Evolutionary conservation across 108 stramenopile genomes (phyloP), one percentile per base, ranked within the genome.

Genomic region (Nitzschia sp.): DNA sequence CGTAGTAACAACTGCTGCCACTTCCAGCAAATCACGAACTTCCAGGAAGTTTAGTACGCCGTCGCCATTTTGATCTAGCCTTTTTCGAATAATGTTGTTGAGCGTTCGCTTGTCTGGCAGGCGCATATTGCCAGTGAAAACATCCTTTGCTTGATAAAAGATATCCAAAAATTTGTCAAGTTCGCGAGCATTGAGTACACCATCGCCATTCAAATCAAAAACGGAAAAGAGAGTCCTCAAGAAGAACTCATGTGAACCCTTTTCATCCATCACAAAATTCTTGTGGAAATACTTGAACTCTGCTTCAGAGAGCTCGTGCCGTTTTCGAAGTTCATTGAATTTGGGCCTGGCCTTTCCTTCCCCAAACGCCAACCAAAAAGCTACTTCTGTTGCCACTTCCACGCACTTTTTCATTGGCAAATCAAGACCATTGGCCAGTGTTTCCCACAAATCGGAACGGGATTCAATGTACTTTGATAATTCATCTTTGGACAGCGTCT

Each of bases 161-260:
- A 67, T 56, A 42, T 67, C 66, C 54, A 67, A 41, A 29, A 65
- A 65, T 8, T 65, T 65, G 15, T 65, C 64, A 42, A 65, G 44
- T 34, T 65, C 64, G 25, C 38, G 51, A 7, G 43, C 43, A 24
- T 53, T 43, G 34, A 65, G 52, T 38, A 52, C 51, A 3, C 64
- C 64, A 51, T 65, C 64, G 7, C 44, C 44, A 44, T 65, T 65
- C 22, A 53, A 26, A 38, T 65, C 64, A 24, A 48, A 65, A 0
- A 52, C 64, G 20, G 64, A 19, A 65, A 65, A 65, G 7, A 65
- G 51, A 7, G 64, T 65, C 11, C 64, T 20, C 37, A 65, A 53
- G 34, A 52, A 65, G 34, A 65, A 65, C n/a, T 65, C 64, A 37
- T 65, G 44, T 15, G 21, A 12, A 10, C 64, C 64, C 34, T 65